Percentiles rank a stretch among this genome's conserved stretches.
These are phyloP conservation scores for Guillardia theta DNA, from an alignment of 78 protist species.

Conservation along the genomic window DNA sequence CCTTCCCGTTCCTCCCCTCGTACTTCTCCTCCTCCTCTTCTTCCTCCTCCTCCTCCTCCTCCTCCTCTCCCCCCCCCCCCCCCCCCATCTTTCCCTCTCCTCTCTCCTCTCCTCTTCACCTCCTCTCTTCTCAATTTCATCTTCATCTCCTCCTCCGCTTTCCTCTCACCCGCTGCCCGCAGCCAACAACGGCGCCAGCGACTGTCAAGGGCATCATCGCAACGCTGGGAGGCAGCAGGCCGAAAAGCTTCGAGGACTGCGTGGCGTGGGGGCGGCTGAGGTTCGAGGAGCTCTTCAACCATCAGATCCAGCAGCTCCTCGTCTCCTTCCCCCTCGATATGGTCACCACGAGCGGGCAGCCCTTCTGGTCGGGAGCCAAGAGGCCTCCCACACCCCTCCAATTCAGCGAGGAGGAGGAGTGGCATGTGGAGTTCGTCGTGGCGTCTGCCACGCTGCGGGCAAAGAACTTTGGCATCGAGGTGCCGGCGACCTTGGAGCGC, in stretches of 20 bases:
- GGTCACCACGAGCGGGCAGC: background rate
- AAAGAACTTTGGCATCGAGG: slow-evolving; percentile 56
- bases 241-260: slow-evolving; percentile 86
- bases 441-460: slow-evolving; percentile 92
- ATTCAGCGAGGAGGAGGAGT: slow-evolving; percentile 46
- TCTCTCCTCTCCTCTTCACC: too few relatives aligned
- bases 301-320: slow-evolving; percentile 85
- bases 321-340: slow-evolving; percentile 94
- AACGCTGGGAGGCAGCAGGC: background rate
- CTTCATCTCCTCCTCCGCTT: too few relatives aligned
- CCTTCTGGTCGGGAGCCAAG: slow-evolving; percentile 59
- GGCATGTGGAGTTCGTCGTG: slow-evolving; percentile 79
- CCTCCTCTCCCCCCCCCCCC: too few relatives aligned
- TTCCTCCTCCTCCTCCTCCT: too few relatives aligned
- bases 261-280: slow-evolving; percentile 90
- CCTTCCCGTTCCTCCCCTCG: too few relatives aligned
- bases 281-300: slow-evolving; percentile 83
- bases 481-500: background rate
- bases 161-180: slow-evolving; percentile 55
- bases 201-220: slow-evolving; percentile 47
- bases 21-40: too few relatives aligned
- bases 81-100: too few relatives aligned
- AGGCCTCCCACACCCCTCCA: slow-evolving; percentile 64
- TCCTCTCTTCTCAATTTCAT: too few relatives aligned
- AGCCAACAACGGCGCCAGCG: slow-evolving; percentile 42